Base-by-base conservation (phyloP, 331 rosid species). In the Cucumis variabilis region DNA sequence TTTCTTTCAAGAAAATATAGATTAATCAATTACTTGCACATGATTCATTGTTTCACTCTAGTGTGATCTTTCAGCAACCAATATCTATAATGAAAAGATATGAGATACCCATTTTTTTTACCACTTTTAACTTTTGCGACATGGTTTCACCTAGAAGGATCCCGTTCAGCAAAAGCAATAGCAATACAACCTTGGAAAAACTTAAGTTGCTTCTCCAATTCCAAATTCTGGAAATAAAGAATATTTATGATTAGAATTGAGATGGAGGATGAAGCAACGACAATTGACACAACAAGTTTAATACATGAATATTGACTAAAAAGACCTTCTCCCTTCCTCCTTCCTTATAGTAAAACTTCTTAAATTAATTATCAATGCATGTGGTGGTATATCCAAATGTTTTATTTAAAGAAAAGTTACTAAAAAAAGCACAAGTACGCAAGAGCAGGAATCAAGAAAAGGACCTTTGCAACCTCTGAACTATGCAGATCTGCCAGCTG, bases 151-250 rank as follows among this genome's bases (percentile, higher is more conserved):
- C 37, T 90, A 69, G 98, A 94, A 87, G 93, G 89, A 91, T 97
- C 99, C 89, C 98, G 96, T 92, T 96, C 99, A 62, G 98, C 92
- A 89, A 97, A 97, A 60, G 98, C 99, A 87, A 98, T 89, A 89
- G 98, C 99, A 62, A 97, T 96, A 69, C 99, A 97, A 80, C 98
- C 93, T 88, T 94, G 99, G 93, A 97, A 97, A 92, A 97, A 95
- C 69, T 97, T 97, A 86, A 97, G 89, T 93, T 97, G 99, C 96
- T 94, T 97, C 96, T 95, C 98, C 78, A 98, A 96, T 89, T 95
- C 98, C 92, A 86, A 28, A 87, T 97, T 95, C 99, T 97, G 89
- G 60, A 92, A 68, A 89, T 41, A 77, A 19, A 72, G 90, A 82
- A 62, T 28, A 19, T 72, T 74, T 87, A 82, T 30, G 85, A 78